These are phyloP conservation scores for Termitomyces sp. DNA, from an alignment of 768 basidiomycete genomes.

Conservation along the genomic window DNA sequence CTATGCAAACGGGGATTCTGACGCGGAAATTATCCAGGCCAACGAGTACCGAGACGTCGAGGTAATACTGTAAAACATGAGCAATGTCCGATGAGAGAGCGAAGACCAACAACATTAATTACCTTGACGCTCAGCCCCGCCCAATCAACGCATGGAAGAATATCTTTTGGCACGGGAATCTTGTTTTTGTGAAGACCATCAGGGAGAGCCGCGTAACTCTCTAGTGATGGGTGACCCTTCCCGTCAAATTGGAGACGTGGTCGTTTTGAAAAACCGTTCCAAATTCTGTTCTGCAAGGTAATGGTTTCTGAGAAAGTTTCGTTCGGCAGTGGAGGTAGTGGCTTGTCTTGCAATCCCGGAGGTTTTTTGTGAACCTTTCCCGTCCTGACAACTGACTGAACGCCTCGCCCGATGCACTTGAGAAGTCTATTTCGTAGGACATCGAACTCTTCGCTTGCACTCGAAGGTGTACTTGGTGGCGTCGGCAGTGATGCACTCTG, in stretches of 20 bases:
- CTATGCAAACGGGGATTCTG: conserved; percentile 57
- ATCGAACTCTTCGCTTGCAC: conserved; percentile 42
- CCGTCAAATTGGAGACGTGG: conserved; percentile 43
- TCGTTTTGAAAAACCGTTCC: conserved; percentile 69
- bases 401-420: conserved; percentile 29
- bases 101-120: conserved; percentile 28
- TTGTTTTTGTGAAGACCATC: conserved; percentile 67
- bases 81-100: conserved; percentile 8
- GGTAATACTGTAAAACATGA: conserved; percentile 52
- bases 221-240: conserved; percentile 40
- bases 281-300: conserved; percentile 47
- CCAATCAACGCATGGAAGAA: conserved; percentile 68
- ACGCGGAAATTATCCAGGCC: conserved; percentile 61
- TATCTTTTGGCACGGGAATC: conserved; percentile 48
- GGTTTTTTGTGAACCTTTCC: conserved; percentile 22
- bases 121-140: conserved; percentile 67
- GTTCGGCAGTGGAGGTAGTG: conserved; percentile 38
- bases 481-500: conserved; percentile 36
- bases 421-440: conserved; percentile 26
- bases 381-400: conserved; percentile 19
- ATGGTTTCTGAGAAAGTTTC: conserved; percentile 39
- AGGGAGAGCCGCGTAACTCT: conserved; percentile 47
- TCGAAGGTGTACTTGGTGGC: conserved; percentile 46
- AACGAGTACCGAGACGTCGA: conserved; percentile 65
- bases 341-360: conserved; percentile 31